phyloP scores from a whole-genome alignment of 257 asterid species.

The Ilex asprella region DNA sequence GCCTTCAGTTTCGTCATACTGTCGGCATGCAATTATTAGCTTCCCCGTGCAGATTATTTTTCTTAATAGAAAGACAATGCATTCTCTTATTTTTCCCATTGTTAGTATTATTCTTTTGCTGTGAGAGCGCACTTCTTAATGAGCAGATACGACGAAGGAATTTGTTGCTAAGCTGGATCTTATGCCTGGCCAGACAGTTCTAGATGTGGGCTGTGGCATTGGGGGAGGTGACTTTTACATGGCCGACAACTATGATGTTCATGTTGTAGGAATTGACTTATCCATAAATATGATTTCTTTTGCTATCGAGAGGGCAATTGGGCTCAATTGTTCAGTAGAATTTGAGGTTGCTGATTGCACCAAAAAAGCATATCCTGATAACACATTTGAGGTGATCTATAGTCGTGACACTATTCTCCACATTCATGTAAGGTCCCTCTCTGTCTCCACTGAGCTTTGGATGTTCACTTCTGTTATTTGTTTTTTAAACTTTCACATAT shows the following conservation, averaged over 20 bases:
- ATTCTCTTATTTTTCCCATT: neutral
- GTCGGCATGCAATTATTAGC: neutral
- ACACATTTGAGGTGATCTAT: conserved; percentile 78
- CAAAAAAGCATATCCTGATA: conserved; percentile 71
- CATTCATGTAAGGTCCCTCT: conserved; percentile 50
- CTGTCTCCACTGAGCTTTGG: neutral
- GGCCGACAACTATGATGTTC: conserved; percentile 84
- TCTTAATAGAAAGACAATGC: no score
- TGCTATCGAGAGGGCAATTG: conserved; percentile 86
- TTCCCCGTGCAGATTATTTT: neutral
- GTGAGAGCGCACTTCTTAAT: conserved; percentile 9
- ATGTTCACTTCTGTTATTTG: no score
- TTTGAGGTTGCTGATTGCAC: conserved; percentile 99
- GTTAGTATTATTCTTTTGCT: neutral
- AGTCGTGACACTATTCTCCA: conserved; percentile 97
- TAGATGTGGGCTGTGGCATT: conserved; percentile 98
- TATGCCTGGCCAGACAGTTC: conserved; percentile 82
- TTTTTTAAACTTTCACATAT: no score
- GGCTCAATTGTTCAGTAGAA: conserved; percentile 86
- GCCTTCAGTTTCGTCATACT: no score
- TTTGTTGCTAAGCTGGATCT: conserved; percentile 75
- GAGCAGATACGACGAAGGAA: conserved; percentile 89
- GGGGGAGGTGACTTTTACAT: conserved; percentile 98
- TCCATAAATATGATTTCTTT: conserved; percentile 93
- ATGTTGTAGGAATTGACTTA: conserved; percentile 91